These are phyloP conservation scores for Tritrichomonas musculus DNA, from an alignment of 208 protist species.

Conservation along the genomic window DNA sequence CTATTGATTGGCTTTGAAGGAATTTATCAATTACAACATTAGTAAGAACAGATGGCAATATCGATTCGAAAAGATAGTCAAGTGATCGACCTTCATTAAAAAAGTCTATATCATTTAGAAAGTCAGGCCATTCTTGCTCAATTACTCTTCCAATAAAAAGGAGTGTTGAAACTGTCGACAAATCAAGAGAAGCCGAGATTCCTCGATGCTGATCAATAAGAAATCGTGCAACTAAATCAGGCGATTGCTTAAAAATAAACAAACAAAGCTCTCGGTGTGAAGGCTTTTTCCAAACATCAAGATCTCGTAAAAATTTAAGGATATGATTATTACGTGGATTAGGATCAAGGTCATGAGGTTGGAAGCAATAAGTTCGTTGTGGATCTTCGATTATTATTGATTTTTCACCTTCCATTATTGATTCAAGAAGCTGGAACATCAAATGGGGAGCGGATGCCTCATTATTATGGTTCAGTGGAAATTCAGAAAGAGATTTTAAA, in stretches of 20 bases:
- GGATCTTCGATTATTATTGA: conserved; percentile 22
- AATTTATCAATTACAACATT: neutral
- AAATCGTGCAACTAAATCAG: neutral
- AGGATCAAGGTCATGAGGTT: neutral
- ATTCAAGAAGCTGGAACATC: neutral
- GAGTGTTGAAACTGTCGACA: neutral
- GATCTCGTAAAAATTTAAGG: neutral
- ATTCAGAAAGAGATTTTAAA: neutral
- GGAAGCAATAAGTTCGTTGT: neutral
- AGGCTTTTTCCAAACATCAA: neutral
- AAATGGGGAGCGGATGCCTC: neutral
- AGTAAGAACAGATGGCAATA: neutral
- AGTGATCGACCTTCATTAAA: neutral
- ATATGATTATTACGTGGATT: neutral
- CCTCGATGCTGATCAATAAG: neutral
- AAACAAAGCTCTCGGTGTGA: neutral
- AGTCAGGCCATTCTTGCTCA: neutral
- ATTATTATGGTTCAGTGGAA: neutral
- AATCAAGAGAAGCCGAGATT: neutral
- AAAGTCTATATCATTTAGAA: neutral
- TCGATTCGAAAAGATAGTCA: neutral
- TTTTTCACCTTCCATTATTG: neutral
- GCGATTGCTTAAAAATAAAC: neutral
- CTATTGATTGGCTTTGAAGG: neutral
- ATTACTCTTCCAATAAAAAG: neutral